Evolutionary conservation across 179 eudicot genomes (phyloP).

Genomic region (Amaranthus tricolor): DNA sequence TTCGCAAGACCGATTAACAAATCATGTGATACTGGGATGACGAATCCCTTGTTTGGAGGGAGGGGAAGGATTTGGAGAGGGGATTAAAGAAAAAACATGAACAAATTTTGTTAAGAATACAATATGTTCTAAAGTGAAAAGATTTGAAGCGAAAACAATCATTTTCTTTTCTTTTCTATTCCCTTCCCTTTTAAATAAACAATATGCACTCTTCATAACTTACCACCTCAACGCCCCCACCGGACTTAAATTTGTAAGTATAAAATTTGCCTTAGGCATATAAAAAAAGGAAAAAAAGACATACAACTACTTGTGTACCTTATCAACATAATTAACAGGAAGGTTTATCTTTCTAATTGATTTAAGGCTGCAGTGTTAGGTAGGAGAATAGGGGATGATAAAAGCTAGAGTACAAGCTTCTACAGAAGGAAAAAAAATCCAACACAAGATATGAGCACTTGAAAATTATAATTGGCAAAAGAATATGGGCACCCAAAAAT

Average conservation of each 20-base stretch:
- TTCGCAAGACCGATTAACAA: no score
- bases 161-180: no score
- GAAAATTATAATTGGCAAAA: neutral
- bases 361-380: neutral
- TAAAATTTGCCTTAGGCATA: neutral
- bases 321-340: neutral
- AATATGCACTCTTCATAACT: neutral
- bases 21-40: no score
- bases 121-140: no score
- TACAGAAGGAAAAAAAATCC: neutral
- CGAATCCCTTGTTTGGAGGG: no score
- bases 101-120: no score
- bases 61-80: no score
- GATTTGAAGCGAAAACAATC: no score
- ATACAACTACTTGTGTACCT: conserved; percentile 1
- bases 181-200: neutral
- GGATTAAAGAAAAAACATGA: no score
- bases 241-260: neutral
- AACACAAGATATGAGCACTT: neutral
- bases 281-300: neutral
- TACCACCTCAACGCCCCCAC: no score
- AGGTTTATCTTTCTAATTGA: neutral
- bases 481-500: neutral
- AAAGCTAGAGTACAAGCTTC: neutral
- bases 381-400: neutral